Evolutionary conservation across 139 green algal genomes (phyloP).

Genomic region (Coccomyxa sp.): DNA sequence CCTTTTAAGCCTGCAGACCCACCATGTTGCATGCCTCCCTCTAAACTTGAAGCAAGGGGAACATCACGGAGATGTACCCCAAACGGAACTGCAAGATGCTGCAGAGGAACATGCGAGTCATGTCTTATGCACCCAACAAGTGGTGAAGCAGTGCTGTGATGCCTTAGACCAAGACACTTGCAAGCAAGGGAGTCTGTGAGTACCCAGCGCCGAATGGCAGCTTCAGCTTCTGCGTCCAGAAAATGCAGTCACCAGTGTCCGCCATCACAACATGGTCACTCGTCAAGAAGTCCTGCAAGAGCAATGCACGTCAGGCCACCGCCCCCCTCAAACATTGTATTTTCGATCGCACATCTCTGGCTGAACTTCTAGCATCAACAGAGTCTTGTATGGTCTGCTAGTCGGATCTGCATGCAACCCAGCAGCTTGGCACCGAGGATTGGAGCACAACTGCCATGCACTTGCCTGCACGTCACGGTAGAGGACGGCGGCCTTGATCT

Average conservation of each 20-base stretch:
- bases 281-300: conserved; percentile 46
- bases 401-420: too few species aligned
- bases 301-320: neutral
- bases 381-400: too few species aligned
- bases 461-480: conserved; percentile 69
- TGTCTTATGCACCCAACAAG: too few species aligned
- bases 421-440: too few species aligned
- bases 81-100: too few species aligned
- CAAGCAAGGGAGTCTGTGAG: neutral
- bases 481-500: conserved; percentile 20
- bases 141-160: too few species aligned
- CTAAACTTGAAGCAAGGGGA: neutral
- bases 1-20: neutral
- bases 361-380: too few species aligned
- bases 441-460: neutral
- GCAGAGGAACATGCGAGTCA: too few species aligned
- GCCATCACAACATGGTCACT: conserved; percentile 37
- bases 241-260: conserved; percentile 76
- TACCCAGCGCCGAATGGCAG: conserved; percentile 60
- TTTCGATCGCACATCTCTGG: too few species aligned
- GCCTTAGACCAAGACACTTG: neutral
- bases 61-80: too few species aligned
- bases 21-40: neutral
- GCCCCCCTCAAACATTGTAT: neutral
- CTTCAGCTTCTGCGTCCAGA: conserved; percentile 73